A percentile compares a stretch with the other conserved stretches of the same genome.
Conservation (phyloP, 2,329 filamentous ascomycete species). For the Paraphoma chrysanthemicola region DNA sequence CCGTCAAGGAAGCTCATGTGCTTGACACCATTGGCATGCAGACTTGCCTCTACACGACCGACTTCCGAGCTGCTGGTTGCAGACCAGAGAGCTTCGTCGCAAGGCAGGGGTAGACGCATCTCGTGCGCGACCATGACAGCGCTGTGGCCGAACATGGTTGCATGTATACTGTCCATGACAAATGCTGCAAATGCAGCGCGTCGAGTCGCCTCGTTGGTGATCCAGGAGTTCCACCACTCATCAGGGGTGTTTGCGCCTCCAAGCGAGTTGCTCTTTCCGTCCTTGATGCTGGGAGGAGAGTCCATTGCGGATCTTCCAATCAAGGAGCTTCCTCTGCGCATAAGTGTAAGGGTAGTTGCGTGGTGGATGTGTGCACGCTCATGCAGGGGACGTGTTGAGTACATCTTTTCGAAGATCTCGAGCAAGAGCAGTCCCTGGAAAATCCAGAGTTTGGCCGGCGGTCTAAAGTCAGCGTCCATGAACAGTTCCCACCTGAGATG, state of each 20-base stretch:
- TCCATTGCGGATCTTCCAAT: constrained; percentile 86
- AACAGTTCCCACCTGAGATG: constrained; percentile 97
- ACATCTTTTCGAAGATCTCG: constrained; percentile 98
- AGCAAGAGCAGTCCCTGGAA: constrained; percentile 90
- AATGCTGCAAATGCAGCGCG: constrained; percentile 93
- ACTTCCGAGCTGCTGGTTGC: constrained; percentile 89
- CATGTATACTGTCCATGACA: constrained; percentile 92
- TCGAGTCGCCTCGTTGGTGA: constrained; percentile 88
- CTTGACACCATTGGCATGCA: constrained; percentile 82
- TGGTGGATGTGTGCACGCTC: constrained; percentile 97
- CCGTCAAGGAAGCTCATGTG: constrained; percentile 89
- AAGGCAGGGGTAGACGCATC: constrained; percentile 88
- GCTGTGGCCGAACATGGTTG: constrained; percentile 97
- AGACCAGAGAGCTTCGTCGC: constrained; percentile 91
- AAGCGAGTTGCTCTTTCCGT: constrained; percentile 59
- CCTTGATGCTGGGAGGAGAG: constrained; percentile 77
- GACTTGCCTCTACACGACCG: constrained; percentile 78
- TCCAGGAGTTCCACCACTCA: constrained; percentile 96
- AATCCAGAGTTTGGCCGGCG: constrained; percentile 93
- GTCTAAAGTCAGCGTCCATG: constrained; percentile 86
- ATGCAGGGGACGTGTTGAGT: constrained; percentile 87
- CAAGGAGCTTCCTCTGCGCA: constrained; percentile 90
- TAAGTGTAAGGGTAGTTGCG: constrained; percentile 91
- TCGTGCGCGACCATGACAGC: constrained; percentile 97
- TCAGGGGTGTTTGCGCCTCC: constrained; percentile 73